A percentile compares a stretch with the other conserved stretches of the same genome.
These are phyloP conservation scores for Hypoxylon trugodes DNA, from an alignment of 495 filamentous ascomycete genomes.

Conservation along the genomic window DNA sequence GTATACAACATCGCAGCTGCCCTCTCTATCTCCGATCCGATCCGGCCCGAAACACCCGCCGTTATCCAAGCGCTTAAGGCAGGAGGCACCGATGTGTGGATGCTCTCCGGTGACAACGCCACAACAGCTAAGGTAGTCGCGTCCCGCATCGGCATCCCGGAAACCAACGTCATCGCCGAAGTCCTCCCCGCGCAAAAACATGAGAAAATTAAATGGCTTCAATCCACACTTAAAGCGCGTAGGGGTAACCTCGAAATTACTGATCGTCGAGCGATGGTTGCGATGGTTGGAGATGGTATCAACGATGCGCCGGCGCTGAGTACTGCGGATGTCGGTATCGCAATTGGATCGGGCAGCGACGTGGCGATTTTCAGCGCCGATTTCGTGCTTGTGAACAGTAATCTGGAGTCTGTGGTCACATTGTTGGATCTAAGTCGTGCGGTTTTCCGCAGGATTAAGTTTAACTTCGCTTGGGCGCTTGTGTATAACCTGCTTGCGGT, in stretches of 20 bases:
- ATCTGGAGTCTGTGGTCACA: constrained; percentile 73
- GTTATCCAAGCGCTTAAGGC: constrained; percentile 74
- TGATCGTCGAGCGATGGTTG: constrained; percentile 50
- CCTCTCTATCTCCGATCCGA: constrained; percentile 72
- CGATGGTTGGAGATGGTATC: constrained; percentile 82
- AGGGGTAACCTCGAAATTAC: constrained; percentile 37
- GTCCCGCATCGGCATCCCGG: constrained; percentile 75
- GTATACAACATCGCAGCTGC: constrained; percentile 52
- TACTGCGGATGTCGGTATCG: constrained; percentile 82
- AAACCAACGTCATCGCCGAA: constrained; percentile 81
- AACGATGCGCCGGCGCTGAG: constrained; percentile 88
- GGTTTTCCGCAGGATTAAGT: constrained; percentile 80
- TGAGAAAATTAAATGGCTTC: constrained; percentile 80
- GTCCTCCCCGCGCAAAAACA: constrained; percentile 89
- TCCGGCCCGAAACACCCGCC: constrained; percentile 75
- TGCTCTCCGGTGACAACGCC: constrained; percentile 89
- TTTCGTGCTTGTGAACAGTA: constrained; percentile 83
- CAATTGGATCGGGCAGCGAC: constrained; percentile 84
- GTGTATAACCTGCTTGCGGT: constrained; percentile 82
- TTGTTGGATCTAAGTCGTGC: constrained; percentile 73
- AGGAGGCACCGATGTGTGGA: constrained; percentile 77
- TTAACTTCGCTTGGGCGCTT: constrained; percentile 92
- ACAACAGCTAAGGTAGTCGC: constrained; percentile 82
- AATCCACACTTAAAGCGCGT: constrained; percentile 62
- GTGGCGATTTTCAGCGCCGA: constrained; percentile 82